Conservation (phyloP, 148 eudicot species). For the Rhododendron kiyosumense region DNA sequence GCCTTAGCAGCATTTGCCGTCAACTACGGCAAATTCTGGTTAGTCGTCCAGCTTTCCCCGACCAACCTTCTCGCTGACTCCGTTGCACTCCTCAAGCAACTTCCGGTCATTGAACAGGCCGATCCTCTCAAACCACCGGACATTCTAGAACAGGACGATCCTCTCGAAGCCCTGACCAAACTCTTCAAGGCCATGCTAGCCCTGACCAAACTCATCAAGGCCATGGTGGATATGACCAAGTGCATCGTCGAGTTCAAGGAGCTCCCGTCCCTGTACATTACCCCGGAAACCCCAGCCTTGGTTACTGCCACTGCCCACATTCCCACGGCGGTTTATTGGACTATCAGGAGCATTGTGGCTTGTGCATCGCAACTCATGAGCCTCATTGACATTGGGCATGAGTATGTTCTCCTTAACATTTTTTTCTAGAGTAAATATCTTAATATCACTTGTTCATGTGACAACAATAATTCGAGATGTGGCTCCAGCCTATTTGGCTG, state of each 20-base stretch:
- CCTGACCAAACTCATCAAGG: constrained; percentile 45
- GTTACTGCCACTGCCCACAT: constrained; percentile 48
- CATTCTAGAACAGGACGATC: constrained; percentile 41
- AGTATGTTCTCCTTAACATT: constrained; percentile 29
- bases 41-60: constrained; percentile 41
- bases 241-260: constrained; percentile 51
- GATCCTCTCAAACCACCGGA: constrained; percentile 46
- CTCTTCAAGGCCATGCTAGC: constrained; percentile 55
- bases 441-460: no score
- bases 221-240: constrained; percentile 59
- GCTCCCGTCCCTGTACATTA: constrained; percentile 66
- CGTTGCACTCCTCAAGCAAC: constrained; percentile 63
- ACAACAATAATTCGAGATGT: no score
- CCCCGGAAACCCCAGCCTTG: constrained; percentile 60
- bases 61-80: constrained; percentile 72
- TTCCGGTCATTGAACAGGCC: constrained; percentile 61
- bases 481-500: no score
- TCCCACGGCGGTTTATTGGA: constrained; percentile 92
- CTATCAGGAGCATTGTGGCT: constrained; percentile 73
- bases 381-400: constrained; percentile 61
- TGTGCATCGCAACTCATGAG: constrained; percentile 55
- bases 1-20: constrained; percentile 63
- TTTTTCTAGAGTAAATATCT: no score
- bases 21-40: constrained; percentile 84
- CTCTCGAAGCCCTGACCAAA: constrained; percentile 48